Base-by-base conservation (phyloP, 768 basidiomycete species). In the Gymnopilus junonius region DNA sequence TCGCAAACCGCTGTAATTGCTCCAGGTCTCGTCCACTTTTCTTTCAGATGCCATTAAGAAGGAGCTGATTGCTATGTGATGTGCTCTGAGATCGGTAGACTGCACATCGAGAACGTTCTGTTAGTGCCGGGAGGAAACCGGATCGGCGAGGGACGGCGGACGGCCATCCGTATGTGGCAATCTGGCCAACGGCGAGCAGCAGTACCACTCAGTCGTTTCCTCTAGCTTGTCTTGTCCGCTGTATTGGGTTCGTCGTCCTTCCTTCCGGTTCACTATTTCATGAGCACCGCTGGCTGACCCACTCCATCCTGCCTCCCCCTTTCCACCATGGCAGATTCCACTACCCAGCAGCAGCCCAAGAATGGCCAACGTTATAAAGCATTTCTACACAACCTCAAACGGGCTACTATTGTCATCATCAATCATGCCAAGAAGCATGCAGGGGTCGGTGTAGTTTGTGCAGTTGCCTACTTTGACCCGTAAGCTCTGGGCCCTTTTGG, bases 391-490 rank as follows among this genome's bases (percentile, higher is more conserved):
- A 74, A 76, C n/a, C 55, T 77, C n/a, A 75, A 72, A 65, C 62
- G 74, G 3, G 69, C 72, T n/a, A 75, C 70, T 20, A 65, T 63
- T 64, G 70, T 70, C 11, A 64, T 83, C 23, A 70, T 77, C 46
- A 79, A 81, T 67, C 91, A 93, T 72, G 76, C 81, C 27, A 82
- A 77, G 59, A 87, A 80, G 67, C 92, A 93, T 72, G 84, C 86
- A 2, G 94, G 94, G 4, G 88, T 93, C 46, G 94, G 94, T n/a
- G 79, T 94, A 50, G 86, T 96, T 25, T 94, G 93, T 65, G 85
- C 91, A 8, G 93, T 95, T 8, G 94, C 94, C 0, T 96, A 95
- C 75, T 92, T 93, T 70, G 92, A 94, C 70, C 93, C 92, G 88
- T 93, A 68, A 71, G 90, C 80, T 25, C n/a, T 34, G 32, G 21